Conservation (phyloP, 495 filamentous ascomycete genomes). For the Glonium stellatum region DNA sequence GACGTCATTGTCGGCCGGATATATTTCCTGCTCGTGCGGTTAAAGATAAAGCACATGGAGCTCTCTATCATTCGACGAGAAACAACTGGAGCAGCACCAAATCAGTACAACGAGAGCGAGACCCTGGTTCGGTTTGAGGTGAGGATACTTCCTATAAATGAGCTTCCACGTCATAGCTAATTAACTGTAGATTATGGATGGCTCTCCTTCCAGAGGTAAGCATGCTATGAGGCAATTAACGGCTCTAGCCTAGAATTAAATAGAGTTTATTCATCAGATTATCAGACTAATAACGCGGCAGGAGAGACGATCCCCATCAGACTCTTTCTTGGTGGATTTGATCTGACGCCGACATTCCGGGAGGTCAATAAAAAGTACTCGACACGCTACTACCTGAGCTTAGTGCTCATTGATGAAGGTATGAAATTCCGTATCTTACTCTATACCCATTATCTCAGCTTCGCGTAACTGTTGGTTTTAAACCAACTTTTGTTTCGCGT, state of each 20-base stretch:
- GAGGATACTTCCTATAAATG: conserved; percentile 9
- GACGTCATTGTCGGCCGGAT: conserved; percentile 98
- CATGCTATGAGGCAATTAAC: conserved; percentile 4
- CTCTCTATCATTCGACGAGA: conserved; percentile 94
- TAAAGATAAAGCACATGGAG: conserved; percentile 99
- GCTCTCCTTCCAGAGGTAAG: conserved; percentile 84
- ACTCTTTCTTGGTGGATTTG: conserved; percentile 95
- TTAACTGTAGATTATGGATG: conserved; percentile 83
- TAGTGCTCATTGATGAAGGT: conserved; percentile 97
- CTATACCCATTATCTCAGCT: conserved; percentile 5
- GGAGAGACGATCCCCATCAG: conserved; percentile 96
- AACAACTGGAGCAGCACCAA: conserved; percentile 96
- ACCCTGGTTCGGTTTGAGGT: conserved; percentile 97
- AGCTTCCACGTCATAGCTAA: not conserved
- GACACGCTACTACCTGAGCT: conserved; percentile 91
- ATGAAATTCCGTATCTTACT: conserved; percentile 23
- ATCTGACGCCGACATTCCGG: conserved; percentile 95
- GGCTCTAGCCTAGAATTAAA: not conserved
- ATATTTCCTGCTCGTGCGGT: conserved; percentile 93
- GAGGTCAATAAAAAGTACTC: conserved; percentile 99
- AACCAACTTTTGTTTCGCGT: not conserved
- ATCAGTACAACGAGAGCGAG: conserved; percentile 99
- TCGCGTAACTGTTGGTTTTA: not conserved
- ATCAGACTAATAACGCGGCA: conserved; percentile 36
- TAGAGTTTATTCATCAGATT: conserved; percentile 5